Base-by-base conservation (phyloP, 2,329 filamentous ascomycete species). In the Alternaria dauci region DNA sequence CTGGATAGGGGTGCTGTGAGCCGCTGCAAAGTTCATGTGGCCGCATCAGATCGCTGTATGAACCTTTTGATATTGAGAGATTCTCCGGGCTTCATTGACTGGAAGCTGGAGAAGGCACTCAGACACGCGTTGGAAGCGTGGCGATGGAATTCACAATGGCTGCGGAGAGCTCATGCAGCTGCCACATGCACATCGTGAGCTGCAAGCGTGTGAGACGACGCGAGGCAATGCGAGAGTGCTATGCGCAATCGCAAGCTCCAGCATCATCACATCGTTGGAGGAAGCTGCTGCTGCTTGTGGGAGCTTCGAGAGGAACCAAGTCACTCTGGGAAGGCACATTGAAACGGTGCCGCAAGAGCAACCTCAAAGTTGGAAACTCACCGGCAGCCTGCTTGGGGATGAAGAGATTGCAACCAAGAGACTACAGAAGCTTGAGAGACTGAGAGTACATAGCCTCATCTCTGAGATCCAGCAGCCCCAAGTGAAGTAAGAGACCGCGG, bases 291-390 rank as follows among this genome's bases (percentile, higher is more conserved):
- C 28, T 26, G 20, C 5, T 28, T 51, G 36, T 36, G 53, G 43
- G 43, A 55, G n/a, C 14, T 5, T 41, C 6, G 38, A 16, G 20
- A 20, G 44, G 28, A 51, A 16, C 25, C 8, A 8, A 23, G 36
- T 43, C 54, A 36, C 38, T 26, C 20, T 34, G 8, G 36, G 56
- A 50, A 59, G 51, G 50, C 50, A 58, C 56, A 20, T 3, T 43
- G 42, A n/a, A 36, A 50, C 8, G 20, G 26, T 36, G n/a, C 26
- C 7, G 26, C 8, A 34, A 20, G 18, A 28, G 14, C 52, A 38
- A 18, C 14, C 7, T 14, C 36, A 34, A 47, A 39, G 28, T 38
- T 12, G 41, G 36, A 14, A 26, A 28, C 32, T 42, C 39, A 25
- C 2, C 25, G 9, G 7, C 20, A 16, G 20, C 20, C 39, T 42